A percentile compares a stretch with the other conserved stretches of the same genome.
Conservation (phyloP, 441 rosid species). For the Gossypium lobatum region DNA sequence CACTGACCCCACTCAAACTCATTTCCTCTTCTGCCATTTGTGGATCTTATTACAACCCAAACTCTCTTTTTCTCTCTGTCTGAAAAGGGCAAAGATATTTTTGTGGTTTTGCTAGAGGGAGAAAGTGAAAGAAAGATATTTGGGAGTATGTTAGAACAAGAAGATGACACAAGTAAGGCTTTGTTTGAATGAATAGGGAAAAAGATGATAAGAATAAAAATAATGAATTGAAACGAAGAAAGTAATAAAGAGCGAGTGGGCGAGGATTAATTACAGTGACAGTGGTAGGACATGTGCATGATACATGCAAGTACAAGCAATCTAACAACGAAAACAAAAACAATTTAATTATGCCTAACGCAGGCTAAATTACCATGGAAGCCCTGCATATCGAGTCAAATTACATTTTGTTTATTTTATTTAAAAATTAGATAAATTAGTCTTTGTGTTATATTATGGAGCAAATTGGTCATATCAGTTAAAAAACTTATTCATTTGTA, state of each 20-base stretch:
- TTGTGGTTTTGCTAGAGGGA: neutral
- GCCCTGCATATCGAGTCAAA: no score
- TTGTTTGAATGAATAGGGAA: neutral
- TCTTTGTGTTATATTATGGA: no score
- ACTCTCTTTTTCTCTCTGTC: neutral
- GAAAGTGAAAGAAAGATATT: neutral
- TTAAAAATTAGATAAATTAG: no score
- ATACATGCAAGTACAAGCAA: neutral
- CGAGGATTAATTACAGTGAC: conserved; percentile 14
- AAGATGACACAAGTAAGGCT: neutral
- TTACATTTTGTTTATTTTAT: no score
- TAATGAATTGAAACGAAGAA: neutral
- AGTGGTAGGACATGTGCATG: conserved; percentile 13
- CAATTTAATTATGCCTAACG: no score
- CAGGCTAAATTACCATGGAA: no score
- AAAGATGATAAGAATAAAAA: neutral
- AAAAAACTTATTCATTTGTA: no score
- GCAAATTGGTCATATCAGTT: no score
- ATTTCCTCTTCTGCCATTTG: conserved; percentile 39
- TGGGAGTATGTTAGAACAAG: neutral
- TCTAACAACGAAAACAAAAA: neutral
- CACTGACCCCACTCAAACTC: conserved; percentile 31
- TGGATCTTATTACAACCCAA: neutral
- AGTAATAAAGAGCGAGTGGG: conserved; percentile 7
- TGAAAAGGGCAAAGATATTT: conserved; percentile 6